Conservation (phyloP, 768 basidiomycete genomes). For the Suillus lakei region DNA sequence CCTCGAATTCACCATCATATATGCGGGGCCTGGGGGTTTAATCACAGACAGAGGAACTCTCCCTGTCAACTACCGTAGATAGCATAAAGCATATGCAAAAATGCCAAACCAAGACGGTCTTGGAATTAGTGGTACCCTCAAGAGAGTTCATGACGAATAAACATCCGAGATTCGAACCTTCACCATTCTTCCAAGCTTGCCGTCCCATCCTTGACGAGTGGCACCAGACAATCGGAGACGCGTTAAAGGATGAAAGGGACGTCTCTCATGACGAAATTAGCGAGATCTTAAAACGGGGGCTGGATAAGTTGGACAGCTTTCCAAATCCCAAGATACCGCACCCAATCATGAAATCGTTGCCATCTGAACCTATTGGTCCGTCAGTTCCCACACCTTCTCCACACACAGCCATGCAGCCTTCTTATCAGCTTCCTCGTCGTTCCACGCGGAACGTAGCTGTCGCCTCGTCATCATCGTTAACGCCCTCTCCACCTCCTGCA, state of each 20-base stretch:
- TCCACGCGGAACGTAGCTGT: too few relatives aligned
- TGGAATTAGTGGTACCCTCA: not conserved
- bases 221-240: not conserved
- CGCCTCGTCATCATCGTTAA: too few relatives aligned
- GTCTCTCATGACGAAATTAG: not conserved
- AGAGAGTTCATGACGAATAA: not conserved
- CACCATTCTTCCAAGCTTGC: not conserved
- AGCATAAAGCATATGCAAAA: not conserved
- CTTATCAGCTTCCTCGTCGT: too few relatives aligned
- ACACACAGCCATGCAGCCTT: too few relatives aligned
- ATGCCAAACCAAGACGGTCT: not conserved
- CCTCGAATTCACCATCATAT: not conserved
- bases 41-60: not conserved
- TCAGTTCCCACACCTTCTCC: too few relatives aligned
- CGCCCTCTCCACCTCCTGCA: too few relatives aligned
- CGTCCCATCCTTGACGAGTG: not conserved
- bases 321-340: not conserved
- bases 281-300: not conserved
- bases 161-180: not conserved
- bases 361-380: too few relatives aligned
- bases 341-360: too few relatives aligned
- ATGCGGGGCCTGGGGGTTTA: not conserved
- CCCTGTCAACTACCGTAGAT: not conserved
- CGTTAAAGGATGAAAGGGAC: not conserved
- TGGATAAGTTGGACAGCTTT: not conserved